These are phyloP conservation scores for Chlorophyllum brunneum DNA, from an alignment of 768 basidiomycete species.

Conservation along the genomic window DNA sequence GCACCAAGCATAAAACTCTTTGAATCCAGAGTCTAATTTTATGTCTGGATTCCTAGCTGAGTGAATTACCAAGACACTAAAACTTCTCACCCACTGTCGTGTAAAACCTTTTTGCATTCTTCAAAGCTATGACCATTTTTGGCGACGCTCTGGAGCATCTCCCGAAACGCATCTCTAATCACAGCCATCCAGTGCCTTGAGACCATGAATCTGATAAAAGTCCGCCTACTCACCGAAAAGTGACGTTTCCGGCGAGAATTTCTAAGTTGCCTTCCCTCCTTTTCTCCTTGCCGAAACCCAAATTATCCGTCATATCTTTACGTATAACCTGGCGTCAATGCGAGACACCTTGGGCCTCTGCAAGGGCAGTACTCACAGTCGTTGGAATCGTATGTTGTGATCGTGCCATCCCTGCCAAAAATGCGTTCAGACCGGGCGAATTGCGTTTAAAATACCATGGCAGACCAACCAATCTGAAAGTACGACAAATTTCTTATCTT, in stretches of 20 bases:
- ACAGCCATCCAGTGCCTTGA: not conserved
- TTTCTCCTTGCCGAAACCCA: conserved; percentile 78
- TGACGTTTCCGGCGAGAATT: conserved; percentile 60
- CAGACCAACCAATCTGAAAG: conserved; percentile 83
- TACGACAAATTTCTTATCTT: conserved; percentile 79
- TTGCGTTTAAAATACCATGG: conserved; percentile 6
- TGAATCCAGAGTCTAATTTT: conserved; percentile 84
- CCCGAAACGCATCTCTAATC: conserved; percentile 77
- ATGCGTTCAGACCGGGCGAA: not conserved
- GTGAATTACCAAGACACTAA: not conserved
- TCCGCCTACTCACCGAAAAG: conserved; percentile 67
- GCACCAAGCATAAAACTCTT: conserved; percentile 83
- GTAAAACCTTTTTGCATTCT: conserved; percentile 76
- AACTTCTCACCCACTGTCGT: conserved; percentile 46
- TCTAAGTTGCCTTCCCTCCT: conserved; percentile 72
- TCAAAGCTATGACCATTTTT: conserved; percentile 76
- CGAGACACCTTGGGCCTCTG: not conserved
- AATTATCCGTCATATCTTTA: conserved; percentile 82
- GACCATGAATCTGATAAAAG: conserved; percentile 12
- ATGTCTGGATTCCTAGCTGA: conserved; percentile 52
- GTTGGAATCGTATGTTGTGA: conserved; percentile 90
- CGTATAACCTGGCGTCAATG: not conserved
- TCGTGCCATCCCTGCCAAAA: conserved; percentile 83
- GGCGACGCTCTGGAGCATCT: conserved; percentile 80
- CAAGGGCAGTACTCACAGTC: conserved; percentile 55